phyloP scores from a whole-genome alignment of 495 filamentous ascomycete genomes.

The Monascus purpureus region DNA sequence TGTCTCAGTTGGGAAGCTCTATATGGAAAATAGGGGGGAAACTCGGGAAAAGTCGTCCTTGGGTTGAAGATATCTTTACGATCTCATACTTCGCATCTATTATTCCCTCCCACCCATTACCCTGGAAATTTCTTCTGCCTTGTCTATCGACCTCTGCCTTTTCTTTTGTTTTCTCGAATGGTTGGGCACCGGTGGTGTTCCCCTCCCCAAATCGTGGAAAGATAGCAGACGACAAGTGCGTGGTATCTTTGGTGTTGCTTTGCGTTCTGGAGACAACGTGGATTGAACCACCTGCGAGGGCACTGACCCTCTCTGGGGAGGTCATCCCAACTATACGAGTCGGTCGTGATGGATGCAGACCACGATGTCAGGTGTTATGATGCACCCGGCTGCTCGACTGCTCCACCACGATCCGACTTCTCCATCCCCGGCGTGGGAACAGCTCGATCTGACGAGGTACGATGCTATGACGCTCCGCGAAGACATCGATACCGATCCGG shows the following conservation, averaged over 20 bases:
- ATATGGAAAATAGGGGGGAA: neutral
- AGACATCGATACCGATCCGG: conserved; percentile 3
- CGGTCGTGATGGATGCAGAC: conserved; percentile 18
- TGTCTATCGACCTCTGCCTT: too few relatives aligned
- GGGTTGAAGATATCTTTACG: too few relatives aligned
- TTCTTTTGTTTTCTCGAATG: neutral
- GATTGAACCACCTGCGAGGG: conserved; percentile 26
- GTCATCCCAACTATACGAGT: conserved; percentile 25
- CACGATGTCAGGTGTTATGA: conserved; percentile 14
- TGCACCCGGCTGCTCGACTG: conserved; percentile 1
- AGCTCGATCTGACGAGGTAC: neutral
- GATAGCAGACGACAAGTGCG: too few relatives aligned
- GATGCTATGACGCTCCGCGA: neutral
- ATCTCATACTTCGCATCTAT: too few relatives aligned
- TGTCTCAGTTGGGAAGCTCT: too few relatives aligned
- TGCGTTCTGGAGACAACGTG: conserved; percentile 17
- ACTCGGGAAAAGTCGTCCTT: neutral
- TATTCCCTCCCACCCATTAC: too few relatives aligned
- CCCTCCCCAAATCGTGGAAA: too few relatives aligned
- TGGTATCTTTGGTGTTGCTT: neutral
- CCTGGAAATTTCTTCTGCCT: too few relatives aligned
- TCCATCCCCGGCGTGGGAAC: neutral
- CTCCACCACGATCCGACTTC: conserved; percentile 3
- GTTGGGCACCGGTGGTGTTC: too few relatives aligned
- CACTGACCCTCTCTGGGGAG: conserved; percentile 34